These are phyloP conservation scores for Globisporangium uncinulatum DNA, from an alignment of 352 stramenopile genomes.

Conservation along the genomic window DNA sequence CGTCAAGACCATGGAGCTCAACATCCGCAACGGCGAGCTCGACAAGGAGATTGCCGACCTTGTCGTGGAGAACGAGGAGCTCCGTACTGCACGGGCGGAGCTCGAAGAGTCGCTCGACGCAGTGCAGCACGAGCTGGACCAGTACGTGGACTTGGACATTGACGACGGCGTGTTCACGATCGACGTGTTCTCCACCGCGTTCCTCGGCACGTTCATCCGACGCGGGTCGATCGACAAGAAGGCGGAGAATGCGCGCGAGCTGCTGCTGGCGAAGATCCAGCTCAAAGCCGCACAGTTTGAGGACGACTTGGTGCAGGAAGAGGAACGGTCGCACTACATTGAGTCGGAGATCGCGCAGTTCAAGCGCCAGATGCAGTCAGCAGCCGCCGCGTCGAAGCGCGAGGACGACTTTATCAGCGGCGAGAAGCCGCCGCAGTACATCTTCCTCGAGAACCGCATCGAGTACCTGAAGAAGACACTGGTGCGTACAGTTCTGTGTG, in stretches of 20 bases:
- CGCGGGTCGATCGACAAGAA: constrained; percentile 58
- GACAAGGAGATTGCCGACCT: constrained; percentile 72
- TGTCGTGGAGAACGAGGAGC: constrained; percentile 62
- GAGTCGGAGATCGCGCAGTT: constrained; percentile 69
- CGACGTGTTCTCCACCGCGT: constrained; percentile 66
- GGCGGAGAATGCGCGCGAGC: constrained; percentile 50
- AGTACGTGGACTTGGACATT: constrained; percentile 56
- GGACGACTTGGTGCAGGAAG: constrained; percentile 56
- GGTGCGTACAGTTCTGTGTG: constrained; percentile 19
- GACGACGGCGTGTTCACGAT: constrained; percentile 35
- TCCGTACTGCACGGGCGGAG: constrained; percentile 37
- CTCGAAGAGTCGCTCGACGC: constrained; percentile 54
- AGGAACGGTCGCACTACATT: constrained; percentile 39
- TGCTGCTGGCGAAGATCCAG: constrained; percentile 54
- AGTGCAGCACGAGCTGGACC: constrained; percentile 60
- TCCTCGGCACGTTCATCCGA: constrained; percentile 55
- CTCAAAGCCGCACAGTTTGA: constrained; percentile 42
- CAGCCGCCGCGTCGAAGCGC: constrained; percentile 52
- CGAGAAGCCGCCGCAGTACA: constrained; percentile 66
- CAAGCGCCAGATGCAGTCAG: constrained; percentile 56
- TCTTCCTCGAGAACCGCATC: constrained; percentile 77
- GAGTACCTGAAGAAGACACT: constrained; percentile 58
- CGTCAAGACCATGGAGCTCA: constrained; percentile 45
- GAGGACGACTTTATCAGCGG: constrained; percentile 80
- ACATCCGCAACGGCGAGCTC: constrained; percentile 39